Percentiles rank a stretch among this genome's conserved stretches.
phyloP scores from a whole-genome alignment of 768 basidiomycete species.

The Galerina sulciceps region DNA sequence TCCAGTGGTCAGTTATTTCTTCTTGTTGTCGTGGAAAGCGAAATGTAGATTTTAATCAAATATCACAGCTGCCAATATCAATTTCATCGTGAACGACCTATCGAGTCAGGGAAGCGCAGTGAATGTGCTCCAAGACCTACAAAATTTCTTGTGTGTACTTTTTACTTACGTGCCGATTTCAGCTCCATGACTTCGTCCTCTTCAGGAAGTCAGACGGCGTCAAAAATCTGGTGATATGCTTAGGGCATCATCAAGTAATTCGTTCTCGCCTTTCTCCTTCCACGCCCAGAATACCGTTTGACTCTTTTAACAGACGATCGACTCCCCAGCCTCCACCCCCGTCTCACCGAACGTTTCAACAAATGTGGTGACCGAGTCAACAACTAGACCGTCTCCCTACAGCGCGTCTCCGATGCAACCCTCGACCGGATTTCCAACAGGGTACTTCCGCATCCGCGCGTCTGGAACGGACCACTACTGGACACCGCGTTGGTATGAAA shows the following conservation, averaged over 20 bases:
- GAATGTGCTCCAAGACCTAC: background rate
- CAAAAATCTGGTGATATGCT: background rate
- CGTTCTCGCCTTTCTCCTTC: background rate
- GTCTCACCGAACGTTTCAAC: background rate
- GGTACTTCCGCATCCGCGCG: background rate
- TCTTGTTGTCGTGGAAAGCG: too few species aligned
- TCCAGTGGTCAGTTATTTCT: too few species aligned
- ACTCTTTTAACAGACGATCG: background rate
- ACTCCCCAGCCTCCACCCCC: background rate
- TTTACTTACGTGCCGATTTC: background rate
- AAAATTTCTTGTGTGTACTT: background rate
- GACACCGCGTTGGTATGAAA: background rate
- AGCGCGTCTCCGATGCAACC: background rate
- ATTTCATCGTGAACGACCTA: background rate
- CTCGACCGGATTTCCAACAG: background rate
- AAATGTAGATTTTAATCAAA: too few species aligned
- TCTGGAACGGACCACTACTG: background rate
- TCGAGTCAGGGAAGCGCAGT: background rate
- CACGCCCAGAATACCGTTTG: too few species aligned
- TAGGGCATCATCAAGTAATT: background rate
- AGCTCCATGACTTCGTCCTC: background rate
- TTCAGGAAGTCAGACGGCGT: background rate
- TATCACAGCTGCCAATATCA: background rate
- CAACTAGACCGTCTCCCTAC: background rate
- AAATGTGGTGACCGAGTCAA: background rate